Base-by-base conservation (phyloP, 306 rosid species). In the Corylus avellana region DNA sequence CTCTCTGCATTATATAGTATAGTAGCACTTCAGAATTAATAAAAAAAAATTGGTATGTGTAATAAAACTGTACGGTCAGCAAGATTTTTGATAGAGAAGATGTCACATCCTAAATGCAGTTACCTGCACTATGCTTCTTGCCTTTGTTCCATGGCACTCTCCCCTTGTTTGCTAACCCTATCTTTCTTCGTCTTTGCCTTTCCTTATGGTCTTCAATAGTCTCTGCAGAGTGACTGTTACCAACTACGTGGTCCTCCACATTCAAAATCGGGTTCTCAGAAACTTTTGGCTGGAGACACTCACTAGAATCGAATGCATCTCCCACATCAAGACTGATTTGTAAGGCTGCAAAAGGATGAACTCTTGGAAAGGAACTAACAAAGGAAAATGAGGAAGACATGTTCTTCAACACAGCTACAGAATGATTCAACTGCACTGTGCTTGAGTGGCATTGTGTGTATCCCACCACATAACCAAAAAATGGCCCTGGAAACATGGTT, bases 121-220 rank as follows among this genome's bases (percentile, higher is more conserved):
- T 85, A 93, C 98, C 98, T 80, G 87, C 73, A 72, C 81, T 79
- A 82, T 95, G 99, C 78, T 91, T 88, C 91, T 81, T 90, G 80
- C 97, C 98, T 77, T 93, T 95, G 88, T 95, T 95, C 99, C 99
- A 95, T 56, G 97, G 97, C n/a, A 87, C 92, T 81, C 56, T 91
- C 71, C 97, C 97, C 84, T 84, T 93, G 90, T 95, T 95, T 5
- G 98, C 98, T 44, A 88, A 80, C 72, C 94, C 99, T 77, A 93
- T 95, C 78, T 76, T 93, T 72, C 70, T 77, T 83, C 98, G 85
- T 73, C 98, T 87, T 75, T 72, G 86, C 85, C 78, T 82, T 83
- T 95, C 98, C 85, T 84, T 90, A 1, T 74, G 76, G 70, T 85
- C 79, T 76, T 79, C 77, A 12, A 68, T 71, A 79, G 76, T 62